A percentile compares a stretch with the other conserved stretches of the same genome.
Evolutionary conservation across 495 filamentous ascomycete genomes (phyloP).

Genomic region (Penicillium steckii): DNA sequence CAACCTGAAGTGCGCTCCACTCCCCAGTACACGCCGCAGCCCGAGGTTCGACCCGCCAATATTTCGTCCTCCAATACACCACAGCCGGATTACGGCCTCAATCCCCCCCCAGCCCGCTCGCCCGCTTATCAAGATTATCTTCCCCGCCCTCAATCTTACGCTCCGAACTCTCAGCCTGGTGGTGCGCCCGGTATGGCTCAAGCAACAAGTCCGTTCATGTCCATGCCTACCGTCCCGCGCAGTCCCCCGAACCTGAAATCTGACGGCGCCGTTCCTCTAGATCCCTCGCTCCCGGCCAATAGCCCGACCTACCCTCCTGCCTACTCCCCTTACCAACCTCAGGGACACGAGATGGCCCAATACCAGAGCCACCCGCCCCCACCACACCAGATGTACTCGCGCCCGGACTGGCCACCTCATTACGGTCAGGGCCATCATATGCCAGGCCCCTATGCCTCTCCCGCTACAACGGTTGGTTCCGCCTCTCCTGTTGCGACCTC

Average conservation of each 20-base stretch:
- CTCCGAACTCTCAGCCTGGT: conserved; percentile 68
- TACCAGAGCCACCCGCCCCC: conserved; percentile 56
- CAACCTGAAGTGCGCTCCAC: conserved; percentile 46
- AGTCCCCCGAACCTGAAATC: conserved; percentile 71
- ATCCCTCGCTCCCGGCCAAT: conserved; percentile 92
- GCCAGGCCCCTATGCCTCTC: conserved; percentile 60
- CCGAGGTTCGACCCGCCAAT: conserved; percentile 69
- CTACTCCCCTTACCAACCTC: conserved; percentile 84
- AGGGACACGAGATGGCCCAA: conserved; percentile 77
- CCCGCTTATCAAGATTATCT: conserved; percentile 79
- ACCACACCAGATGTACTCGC: conserved; percentile 68
- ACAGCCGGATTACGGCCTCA: conserved; percentile 82
- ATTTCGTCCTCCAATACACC: conserved; percentile 75
- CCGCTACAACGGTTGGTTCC: conserved; percentile 58
- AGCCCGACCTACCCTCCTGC: conserved; percentile 86
- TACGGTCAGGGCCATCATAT: conserved; percentile 67
- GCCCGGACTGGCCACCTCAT: conserved; percentile 78
- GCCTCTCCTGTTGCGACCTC: conserved; percentile 59
- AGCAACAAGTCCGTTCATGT: conserved; percentile 93
- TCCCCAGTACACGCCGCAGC: conserved; percentile 60
- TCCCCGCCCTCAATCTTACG: conserved; percentile 62
- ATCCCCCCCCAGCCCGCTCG: conserved; percentile 71
- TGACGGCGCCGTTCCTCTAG: conserved; percentile 97
- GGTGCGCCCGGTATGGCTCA: conserved; percentile 92
- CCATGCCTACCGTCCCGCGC: conserved; percentile 66